Evolutionary conservation across 1,139 yeast species (phyloP).

Genomic region (Saccharomyces hybrid): DNA sequence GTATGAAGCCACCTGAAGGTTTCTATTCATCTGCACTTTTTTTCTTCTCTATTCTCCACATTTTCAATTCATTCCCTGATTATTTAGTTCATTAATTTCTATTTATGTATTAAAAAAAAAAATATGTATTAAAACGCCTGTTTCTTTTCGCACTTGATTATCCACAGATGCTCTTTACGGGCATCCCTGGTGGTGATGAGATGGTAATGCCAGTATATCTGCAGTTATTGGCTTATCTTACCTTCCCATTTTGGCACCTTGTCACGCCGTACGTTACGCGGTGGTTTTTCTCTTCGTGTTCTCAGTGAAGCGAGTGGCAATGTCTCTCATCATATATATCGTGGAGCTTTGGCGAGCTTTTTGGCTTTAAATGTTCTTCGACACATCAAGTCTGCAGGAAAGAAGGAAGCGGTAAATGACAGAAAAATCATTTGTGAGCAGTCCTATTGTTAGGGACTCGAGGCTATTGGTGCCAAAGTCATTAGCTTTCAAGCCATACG

Average conservation of each 20-base stretch:
- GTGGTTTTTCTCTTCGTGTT: background rate
- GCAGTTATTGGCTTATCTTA: background rate
- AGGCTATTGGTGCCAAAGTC: slow-evolving; percentile 67
- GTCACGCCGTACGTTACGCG: background rate
- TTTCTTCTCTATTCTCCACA: slow-evolving; percentile 11
- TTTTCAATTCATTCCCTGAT: background rate
- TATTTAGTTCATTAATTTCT: background rate
- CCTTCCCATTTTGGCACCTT: background rate
- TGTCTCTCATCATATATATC: background rate
- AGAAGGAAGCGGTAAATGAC: slow-evolving; percentile 14
- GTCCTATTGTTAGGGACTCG: slow-evolving; percentile 35
- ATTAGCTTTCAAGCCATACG: slow-evolving; percentile 59
- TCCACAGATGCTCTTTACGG: background rate
- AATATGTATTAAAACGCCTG: background rate
- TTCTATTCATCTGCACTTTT: background rate
- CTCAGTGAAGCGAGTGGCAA: background rate
- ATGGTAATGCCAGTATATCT: background rate
- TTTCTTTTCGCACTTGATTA: background rate
- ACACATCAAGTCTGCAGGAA: background rate
- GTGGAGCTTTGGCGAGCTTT: background rate
- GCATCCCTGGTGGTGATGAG: background rate
- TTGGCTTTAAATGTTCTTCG: background rate
- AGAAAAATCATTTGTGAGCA: slow-evolving; percentile 29
- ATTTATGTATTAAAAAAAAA: background rate
- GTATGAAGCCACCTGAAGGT: slow-evolving; percentile 24